Conservation (phyloP, 352 stramenopile genomes). For the Phytopythium cucurbitacearum region DNA sequence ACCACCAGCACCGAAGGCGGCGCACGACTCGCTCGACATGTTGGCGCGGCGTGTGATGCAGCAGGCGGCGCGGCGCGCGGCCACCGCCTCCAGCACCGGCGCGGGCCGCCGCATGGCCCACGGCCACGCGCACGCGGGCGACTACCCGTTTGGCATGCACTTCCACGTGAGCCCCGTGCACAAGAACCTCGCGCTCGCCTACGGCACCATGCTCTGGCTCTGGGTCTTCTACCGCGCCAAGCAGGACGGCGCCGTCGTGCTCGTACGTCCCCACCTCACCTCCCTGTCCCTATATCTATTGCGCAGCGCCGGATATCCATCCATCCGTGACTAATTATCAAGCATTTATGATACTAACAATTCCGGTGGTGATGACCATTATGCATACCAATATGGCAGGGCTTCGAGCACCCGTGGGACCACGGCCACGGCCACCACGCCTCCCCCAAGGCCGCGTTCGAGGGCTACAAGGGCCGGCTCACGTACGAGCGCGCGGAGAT, state of each 20-base stretch:
- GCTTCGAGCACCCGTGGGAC: slow-evolving; percentile 86
- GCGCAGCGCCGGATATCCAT: too few species aligned
- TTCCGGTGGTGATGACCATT: background rate
- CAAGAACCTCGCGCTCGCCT: slow-evolving; percentile 84
- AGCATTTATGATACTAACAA: background rate
- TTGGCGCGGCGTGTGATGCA: slow-evolving; percentile 44
- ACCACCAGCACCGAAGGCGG: slow-evolving; percentile 3
- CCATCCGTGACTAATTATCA: too few species aligned
- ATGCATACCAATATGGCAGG: slow-evolving; percentile 25
- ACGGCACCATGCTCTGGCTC: slow-evolving; percentile 88
- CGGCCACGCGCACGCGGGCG: slow-evolving; percentile 38
- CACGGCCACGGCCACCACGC: slow-evolving; percentile 54
- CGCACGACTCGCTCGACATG: slow-evolving; percentile 1
- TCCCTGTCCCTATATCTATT: background rate
- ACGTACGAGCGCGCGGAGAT: slow-evolving; percentile 70
- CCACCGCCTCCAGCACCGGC: slow-evolving; percentile 3
- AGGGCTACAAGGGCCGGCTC: slow-evolving; percentile 42
- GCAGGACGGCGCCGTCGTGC: slow-evolving; percentile 72
- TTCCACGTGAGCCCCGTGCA: slow-evolving; percentile 86
- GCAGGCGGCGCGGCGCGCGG: slow-evolving; percentile 12
- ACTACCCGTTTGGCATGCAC: slow-evolving; percentile 84
- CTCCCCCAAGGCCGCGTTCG: slow-evolving; percentile 23
- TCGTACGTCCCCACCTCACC: slow-evolving; percentile 34
- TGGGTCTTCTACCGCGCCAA: slow-evolving; percentile 90
- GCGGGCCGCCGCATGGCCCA: slow-evolving; percentile 59